Evolutionary conservation across 75 land plant species (phyloP).

Genomic region (Picea sitchensis): DNA sequence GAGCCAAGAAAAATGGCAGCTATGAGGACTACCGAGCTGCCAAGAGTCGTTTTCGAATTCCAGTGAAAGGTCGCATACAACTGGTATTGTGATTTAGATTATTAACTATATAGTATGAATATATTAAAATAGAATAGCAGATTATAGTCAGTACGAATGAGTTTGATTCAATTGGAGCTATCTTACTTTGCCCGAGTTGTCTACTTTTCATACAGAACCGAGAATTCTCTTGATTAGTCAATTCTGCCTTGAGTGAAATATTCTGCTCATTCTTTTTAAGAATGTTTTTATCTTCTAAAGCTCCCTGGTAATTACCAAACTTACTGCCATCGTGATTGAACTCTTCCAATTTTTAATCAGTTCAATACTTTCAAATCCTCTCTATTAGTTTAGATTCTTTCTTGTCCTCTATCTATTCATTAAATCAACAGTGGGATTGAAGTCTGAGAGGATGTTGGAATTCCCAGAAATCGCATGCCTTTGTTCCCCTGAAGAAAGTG

Average conservation of each 20-base stretch:
- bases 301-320: background rate
- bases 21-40: conserved; percentile 38
- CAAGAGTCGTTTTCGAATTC: conserved; percentile 70
- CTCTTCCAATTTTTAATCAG: background rate
- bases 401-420: background rate
- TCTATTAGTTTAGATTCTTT: background rate
- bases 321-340: background rate
- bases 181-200: background rate
- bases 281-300: background rate
- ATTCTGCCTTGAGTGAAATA: background rate
- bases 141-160: background rate
- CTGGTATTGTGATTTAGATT: conserved; percentile 60
- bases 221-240: background rate
- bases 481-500: background rate
- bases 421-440: background rate
- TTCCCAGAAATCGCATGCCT: background rate
- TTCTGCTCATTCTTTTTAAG: background rate
- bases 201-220: background rate
- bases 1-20: conserved; percentile 37
- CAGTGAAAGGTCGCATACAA: conserved; percentile 94
- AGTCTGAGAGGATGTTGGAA: background rate
- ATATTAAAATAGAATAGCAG: background rate
- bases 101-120: background rate
- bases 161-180: background rate
- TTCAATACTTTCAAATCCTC: background rate